Evolutionary conservation across 108 stramenopile genomes (phyloP), one percentile per base, ranked within the genome.

Genomic region (Skeletonema menzelii): DNA sequence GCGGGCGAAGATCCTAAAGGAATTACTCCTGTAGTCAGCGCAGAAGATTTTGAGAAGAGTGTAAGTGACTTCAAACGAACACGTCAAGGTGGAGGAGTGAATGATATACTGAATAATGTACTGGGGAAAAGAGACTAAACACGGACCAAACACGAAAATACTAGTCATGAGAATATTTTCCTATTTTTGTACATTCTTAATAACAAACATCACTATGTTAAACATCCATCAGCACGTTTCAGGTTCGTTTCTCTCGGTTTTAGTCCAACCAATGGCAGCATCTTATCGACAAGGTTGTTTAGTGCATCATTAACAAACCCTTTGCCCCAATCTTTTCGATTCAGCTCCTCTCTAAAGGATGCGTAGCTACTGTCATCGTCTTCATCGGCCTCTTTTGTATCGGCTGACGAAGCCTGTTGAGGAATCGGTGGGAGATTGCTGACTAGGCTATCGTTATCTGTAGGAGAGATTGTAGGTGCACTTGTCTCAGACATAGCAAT

Each of bases 31-130:
- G 80, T 83, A 24, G 93, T 94, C 4, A 60, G 62, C 17, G 80
- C 91, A 3, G 81, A 75, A 66, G 94, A 95, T 61, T 95, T 95
- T 80, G 91, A 95, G 71, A 83, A 65, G 10, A 83, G 81, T 61
- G 76, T 95, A 15, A 59, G 68, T 27, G 82, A 87, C 57, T 95
- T 91, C 72, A 91, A 77, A 69, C 72, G 67, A 17, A 92, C 82
- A n/a, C 88, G 94, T 26, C 79, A 70, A 10, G 69, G 68, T 28
- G 59, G 74, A 26, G 67, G 75, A n/a, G 69, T 71, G 10, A 68
- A 71, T 67, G 82, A 73, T 37, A 68, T 79, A 31, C 61, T 79
- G 22, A 68, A 56, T 38, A 75, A 61, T 61, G 74, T 67, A 19
- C 66, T 75, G 42, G 64, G 74, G 13, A 75, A 27, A 22, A 53